Base-by-base conservation (phyloP, 1,139 yeast genomes). In the Geotrichum carabidarum region DNA sequence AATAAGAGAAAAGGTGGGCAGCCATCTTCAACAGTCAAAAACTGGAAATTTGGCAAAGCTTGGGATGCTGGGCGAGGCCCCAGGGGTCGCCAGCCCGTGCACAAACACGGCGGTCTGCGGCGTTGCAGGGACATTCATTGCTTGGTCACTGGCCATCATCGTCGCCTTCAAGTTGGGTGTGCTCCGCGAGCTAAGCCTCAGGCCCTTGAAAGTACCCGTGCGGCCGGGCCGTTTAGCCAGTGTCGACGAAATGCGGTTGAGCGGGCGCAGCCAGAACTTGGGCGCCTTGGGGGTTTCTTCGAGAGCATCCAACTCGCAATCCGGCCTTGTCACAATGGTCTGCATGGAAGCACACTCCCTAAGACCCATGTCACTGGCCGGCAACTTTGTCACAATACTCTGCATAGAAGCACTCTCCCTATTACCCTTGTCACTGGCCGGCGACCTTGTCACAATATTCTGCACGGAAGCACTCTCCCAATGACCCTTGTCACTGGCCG, bases 201-300 rank as follows among this genome's bases (percentile, higher is more conserved):
- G 31, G 9, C 44, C 34, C 15, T 27, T 42, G 15, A 42, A n/a
- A 22, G 22, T n/a, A n/a, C 36, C 36, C 12, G 14, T n/a, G 8
- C 15, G 15, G 27, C 27, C 27, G 5, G 27, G 27, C 27, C 27
- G 27, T 22, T 22, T 22, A 22, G 4, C 27, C 27, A 22, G 27
- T 5, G 27, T 22, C 27, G 47, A 32, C 27, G 30, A 17, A 12
- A 44, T 11, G 22, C 36, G n/a, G 4, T 32, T 32, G 30, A 44
- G 38, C 8, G 47, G 47, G 22, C 47, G 37, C n/a, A 44, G 18
- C 47, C 47, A 44, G 47, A 44, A 44, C 22, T 34, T 44, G 30
- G 47, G 32, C 2, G 47, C 47, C 38, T 44, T 44, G 38, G 32
- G 38, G 8, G 47, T 44, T n/a, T 44, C 47, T 32, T 44, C 47